A percentile compares a stretch with the other conserved stretches of the same genome.
These are phyloP conservation scores for Ascodesmis nigricans DNA, from an alignment of 495 filamentous ascomycete species.

Conservation along the genomic window DNA sequence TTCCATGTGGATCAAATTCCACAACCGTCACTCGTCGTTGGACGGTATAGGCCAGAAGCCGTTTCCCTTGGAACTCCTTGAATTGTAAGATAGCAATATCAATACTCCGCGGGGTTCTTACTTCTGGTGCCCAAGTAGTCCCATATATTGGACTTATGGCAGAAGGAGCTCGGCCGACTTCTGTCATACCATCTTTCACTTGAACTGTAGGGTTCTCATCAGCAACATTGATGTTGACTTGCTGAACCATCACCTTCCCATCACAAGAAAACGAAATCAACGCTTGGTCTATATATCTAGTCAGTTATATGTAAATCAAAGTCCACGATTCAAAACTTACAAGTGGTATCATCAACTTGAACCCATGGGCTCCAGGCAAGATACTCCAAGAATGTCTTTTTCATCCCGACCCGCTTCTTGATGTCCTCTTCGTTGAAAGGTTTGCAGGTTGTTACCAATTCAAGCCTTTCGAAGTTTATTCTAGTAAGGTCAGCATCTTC, in stretches of 20 bases:
- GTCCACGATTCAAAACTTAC: no score
- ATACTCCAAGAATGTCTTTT: constrained; percentile 18
- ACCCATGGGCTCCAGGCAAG: constrained; percentile 24
- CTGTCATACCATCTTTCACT: no score
- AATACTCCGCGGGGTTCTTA: no score
- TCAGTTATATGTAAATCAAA: no score
- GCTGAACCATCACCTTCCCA: constrained; percentile 16
- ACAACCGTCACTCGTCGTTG: constrained; percentile 16
- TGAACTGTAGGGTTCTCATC: constrained; percentile 9
- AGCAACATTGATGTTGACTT: constrained; percentile 10
- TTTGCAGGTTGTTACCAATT: no score
- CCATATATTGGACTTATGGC: constrained; percentile 16
- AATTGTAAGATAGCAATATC: no score
- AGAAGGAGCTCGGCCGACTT: no score
- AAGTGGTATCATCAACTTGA: constrained; percentile 11
- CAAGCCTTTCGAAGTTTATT: no score
- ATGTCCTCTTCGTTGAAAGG: constrained; percentile 10
- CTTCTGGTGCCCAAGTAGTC: constrained; percentile 17
- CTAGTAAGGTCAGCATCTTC: no score
- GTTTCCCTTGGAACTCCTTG: constrained; percentile 14
- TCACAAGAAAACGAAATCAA: constrained; percentile 23
- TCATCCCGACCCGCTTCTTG: constrained; percentile 7
- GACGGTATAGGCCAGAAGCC: constrained; percentile 19
- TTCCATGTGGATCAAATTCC: constrained; percentile 16
- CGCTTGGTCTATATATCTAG: constrained; percentile 13